Conservation (phyloP, 805 yeast species). For the Candida gorgasii region DNA sequence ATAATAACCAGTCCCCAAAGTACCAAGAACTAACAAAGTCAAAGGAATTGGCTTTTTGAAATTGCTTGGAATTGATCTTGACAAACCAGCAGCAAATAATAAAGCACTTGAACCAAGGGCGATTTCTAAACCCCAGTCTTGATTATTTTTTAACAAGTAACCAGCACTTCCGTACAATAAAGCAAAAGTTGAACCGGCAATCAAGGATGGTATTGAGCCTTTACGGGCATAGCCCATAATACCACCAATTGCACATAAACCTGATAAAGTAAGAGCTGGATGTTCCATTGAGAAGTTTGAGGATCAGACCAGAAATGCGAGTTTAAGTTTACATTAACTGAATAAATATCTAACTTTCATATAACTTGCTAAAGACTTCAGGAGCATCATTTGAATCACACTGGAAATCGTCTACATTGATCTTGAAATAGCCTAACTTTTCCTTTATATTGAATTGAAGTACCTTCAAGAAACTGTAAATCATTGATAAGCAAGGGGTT, state of each 20-base stretch:
- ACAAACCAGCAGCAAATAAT: constrained; percentile 69
- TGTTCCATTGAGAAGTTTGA: constrained; percentile 75
- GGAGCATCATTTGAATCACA: constrained; percentile 22
- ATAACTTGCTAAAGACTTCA: constrained; percentile 7
- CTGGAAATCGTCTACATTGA: constrained; percentile 25
- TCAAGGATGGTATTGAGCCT: constrained; percentile 74
- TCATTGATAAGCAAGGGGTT: constrained; percentile 59
- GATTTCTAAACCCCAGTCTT: constrained; percentile 77
- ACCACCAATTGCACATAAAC: constrained; percentile 70
- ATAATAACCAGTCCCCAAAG: constrained; percentile 65
- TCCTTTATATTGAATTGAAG: constrained; percentile 66
- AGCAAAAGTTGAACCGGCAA: constrained; percentile 70
- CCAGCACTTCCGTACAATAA: constrained; percentile 69
- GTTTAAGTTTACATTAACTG: too few relatives aligned
- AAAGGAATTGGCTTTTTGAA: constrained; percentile 79
- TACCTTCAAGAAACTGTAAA: constrained; percentile 61
- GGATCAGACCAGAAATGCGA: too few relatives aligned
- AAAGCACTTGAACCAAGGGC: constrained; percentile 73
- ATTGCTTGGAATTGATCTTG: constrained; percentile 59
- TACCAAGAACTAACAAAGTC: constrained; percentile 61
- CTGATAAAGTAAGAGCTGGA: constrained; percentile 72
- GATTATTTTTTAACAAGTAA: constrained; percentile 68
- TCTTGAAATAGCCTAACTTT: constrained; percentile 39
- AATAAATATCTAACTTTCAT: too few relatives aligned
- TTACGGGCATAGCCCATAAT: constrained; percentile 65